Conservation (phyloP, 768 basidiomycete species). For the Lanmaoa rubissima region DNA sequence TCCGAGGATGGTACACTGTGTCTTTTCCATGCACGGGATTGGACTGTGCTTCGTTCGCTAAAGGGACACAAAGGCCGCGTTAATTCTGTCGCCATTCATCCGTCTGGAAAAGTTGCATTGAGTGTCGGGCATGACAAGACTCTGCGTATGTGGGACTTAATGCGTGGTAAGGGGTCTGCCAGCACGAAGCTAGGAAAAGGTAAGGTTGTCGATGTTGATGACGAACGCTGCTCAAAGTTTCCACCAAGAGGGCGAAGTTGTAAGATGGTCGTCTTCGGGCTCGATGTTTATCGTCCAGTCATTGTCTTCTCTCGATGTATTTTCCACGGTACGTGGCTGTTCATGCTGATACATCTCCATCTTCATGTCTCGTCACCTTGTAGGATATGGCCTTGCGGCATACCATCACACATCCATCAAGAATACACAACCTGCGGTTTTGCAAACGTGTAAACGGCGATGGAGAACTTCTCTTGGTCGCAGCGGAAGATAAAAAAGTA, state of each 20-base stretch:
- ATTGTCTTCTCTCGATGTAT: conserved; percentile 75
- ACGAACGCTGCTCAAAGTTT: background rate
- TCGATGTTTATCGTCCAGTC: conserved; percentile 78
- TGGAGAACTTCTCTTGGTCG: conserved; percentile 75
- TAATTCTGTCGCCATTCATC: conserved; percentile 89
- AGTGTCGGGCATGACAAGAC: conserved; percentile 90
- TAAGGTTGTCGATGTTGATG: conserved; percentile 28
- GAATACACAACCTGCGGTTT: conserved; percentile 85
- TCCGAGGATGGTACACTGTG: conserved; percentile 92
- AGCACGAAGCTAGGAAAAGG: conserved; percentile 90
- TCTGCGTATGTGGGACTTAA: conserved; percentile 97
- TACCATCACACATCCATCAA: conserved; percentile 71
- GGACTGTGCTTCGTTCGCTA: conserved; percentile 82
- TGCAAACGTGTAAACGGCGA: conserved; percentile 53
- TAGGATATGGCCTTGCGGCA: conserved; percentile 80
- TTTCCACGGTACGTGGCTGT: conserved; percentile 57
- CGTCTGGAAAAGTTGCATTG: conserved; percentile 86
- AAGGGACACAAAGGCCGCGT: conserved; percentile 94
- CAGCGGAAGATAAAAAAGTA: conserved; percentile 87
- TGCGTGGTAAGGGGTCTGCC: conserved; percentile 88
- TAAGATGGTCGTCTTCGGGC: conserved; percentile 82
- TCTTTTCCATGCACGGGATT: conserved; percentile 91
- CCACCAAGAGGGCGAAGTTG: conserved; percentile 81
- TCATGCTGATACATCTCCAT: background rate
- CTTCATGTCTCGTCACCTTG: background rate